Evolutionary conservation across 1,284 basidiomycete species (phyloP).

Genomic region (Tilletiopsis washingtonensis): DNA sequence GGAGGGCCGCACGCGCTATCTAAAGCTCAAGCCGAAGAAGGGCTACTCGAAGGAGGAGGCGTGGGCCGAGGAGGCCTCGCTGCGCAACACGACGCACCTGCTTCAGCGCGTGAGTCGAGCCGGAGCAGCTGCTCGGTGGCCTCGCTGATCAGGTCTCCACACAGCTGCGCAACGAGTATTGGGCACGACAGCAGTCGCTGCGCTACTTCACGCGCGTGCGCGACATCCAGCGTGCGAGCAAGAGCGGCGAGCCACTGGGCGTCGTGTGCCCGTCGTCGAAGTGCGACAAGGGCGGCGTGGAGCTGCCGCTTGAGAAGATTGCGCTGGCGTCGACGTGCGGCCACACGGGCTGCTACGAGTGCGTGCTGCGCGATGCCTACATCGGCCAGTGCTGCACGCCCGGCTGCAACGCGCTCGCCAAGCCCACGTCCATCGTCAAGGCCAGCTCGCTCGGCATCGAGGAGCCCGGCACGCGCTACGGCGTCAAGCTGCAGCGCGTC

Average conservation of each 20-base stretch:
- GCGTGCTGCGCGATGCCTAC: conserved; percentile 24
- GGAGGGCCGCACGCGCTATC: neutral
- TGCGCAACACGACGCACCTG: conserved; percentile 25
- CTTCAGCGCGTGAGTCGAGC: too few species aligned
- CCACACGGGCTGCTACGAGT: conserved; percentile 23
- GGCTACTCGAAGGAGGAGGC: conserved; percentile 12
- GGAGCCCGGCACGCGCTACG: conserved; percentile 64
- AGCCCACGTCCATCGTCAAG: conserved; percentile 22
- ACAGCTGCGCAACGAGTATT: conserved; percentile 28
- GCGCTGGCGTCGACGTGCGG: conserved; percentile 27
- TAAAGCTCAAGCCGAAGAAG: neutral
- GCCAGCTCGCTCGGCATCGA: conserved; percentile 27
- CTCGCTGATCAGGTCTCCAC: too few species aligned
- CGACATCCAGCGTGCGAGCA: conserved; percentile 23
- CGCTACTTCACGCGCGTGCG: conserved; percentile 32
- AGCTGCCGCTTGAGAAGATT: conserved; percentile 15
- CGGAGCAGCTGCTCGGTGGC: too few species aligned
- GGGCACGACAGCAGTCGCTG: conserved; percentile 23
- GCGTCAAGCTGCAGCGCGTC: conserved; percentile 77
- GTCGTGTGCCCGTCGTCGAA: conserved; percentile 18
- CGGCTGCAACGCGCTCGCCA: conserved; percentile 22
- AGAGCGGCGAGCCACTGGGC: conserved; percentile 11
- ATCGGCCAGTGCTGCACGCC: conserved; percentile 26
- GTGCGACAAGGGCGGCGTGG: conserved; percentile 11
- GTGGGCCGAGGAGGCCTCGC: conserved; percentile 23